phyloP scores from a whole-genome alignment of 2,329 filamentous ascomycete genomes.

The Fusarium gaditjirri region DNA sequence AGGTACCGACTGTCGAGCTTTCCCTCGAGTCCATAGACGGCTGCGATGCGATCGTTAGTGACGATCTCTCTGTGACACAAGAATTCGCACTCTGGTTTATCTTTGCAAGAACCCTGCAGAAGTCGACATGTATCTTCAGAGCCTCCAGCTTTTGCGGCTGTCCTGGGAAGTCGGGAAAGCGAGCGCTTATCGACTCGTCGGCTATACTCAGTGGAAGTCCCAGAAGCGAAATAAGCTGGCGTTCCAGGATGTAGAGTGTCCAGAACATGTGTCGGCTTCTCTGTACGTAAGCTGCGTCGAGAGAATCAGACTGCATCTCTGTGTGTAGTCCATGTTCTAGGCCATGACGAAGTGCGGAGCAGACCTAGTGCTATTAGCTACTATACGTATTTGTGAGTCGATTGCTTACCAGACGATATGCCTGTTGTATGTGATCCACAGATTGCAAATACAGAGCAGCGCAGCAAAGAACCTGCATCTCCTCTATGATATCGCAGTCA shows the following conservation, averaged over 20 bases:
- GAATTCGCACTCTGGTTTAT: conserved; percentile 33
- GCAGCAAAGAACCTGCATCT: conserved; percentile 35
- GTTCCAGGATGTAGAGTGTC: conserved; percentile 37
- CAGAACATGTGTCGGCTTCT: conserved; percentile 28
- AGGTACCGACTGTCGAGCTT: conserved; percentile 40
- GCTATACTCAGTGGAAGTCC: conserved; percentile 31
- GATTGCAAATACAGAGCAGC: conserved; percentile 31
- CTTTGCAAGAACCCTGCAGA: conserved; percentile 28
- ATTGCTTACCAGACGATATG: conserved; percentile 18
- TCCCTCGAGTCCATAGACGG: conserved; percentile 38
- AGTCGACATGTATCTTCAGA: conserved; percentile 28
- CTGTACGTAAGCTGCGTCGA: conserved; percentile 24
- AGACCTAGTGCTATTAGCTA: conserved; percentile 9
- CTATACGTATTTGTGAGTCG: accelerated
- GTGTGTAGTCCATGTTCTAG: conserved; percentile 35
- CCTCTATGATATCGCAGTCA: conserved; percentile 23
- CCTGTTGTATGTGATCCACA: conserved; percentile 18
- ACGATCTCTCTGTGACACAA: accelerated
- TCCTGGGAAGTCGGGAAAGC: conserved; percentile 15
- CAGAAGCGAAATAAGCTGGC: conserved; percentile 29
- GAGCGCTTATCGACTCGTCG: conserved; percentile 32
- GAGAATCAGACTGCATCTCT: conserved; percentile 25
- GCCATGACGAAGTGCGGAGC: conserved; percentile 20
- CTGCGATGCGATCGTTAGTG: conserved; percentile 9
- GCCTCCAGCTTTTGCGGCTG: conserved; percentile 17